Conservation (phyloP, 371 early-diverging fungal species). For the Apophysomyces ossiformis region DNA sequence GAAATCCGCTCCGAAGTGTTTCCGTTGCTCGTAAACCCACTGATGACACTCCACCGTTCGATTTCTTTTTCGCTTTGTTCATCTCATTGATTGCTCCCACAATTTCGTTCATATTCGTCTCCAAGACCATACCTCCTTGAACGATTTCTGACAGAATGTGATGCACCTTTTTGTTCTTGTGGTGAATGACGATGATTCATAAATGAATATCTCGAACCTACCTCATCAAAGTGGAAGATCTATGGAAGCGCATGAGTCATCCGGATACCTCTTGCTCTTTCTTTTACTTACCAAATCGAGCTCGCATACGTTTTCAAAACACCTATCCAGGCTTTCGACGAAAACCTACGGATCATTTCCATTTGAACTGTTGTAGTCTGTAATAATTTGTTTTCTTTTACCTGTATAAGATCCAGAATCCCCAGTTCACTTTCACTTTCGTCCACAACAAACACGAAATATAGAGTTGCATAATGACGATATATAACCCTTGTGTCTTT, state of each 20-base stretch:
- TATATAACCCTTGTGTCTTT: constrained; percentile 91
- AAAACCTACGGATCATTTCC: constrained; percentile 68
- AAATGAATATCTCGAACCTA: constrained; percentile 13
- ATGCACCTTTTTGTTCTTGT: constrained; percentile 50
- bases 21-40: constrained; percentile 50
- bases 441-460: constrained; percentile 96
- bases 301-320: constrained; percentile 97
- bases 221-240: constrained; percentile 84
- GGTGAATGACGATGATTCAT: neutral
- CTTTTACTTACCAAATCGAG: constrained; percentile 78
- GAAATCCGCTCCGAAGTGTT: constrained; percentile 46
- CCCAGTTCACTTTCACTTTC: constrained; percentile 94
- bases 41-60: constrained; percentile 30
- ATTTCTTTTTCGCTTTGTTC: constrained; percentile 56
- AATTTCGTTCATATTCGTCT: constrained; percentile 70
- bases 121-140: constrained; percentile 78
- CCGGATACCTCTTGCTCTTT: constrained; percentile 2
- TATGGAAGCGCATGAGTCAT: constrained; percentile 19
- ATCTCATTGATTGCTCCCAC: constrained; percentile 64
- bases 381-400: constrained; percentile 24
- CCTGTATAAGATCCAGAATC: constrained; percentile 93
- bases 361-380: no score
- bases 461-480: constrained; percentile 91
- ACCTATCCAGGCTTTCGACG: constrained; percentile 92
- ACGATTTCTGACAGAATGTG: constrained; percentile 80